phyloP scores from a whole-genome alignment of 2,329 filamentous ascomycete species.

The Chaetomium sp. region DNA sequence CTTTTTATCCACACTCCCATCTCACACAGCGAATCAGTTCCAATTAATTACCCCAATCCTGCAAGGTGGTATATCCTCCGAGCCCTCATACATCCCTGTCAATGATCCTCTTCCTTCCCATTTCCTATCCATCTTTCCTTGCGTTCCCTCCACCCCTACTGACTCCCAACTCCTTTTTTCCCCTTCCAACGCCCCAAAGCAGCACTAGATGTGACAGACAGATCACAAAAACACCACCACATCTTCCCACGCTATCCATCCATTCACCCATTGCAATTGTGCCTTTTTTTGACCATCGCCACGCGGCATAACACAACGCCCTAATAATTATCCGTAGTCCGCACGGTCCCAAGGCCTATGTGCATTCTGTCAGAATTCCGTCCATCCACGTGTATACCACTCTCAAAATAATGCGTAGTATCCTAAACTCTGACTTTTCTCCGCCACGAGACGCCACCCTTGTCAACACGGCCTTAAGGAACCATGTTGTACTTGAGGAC shows the following conservation, averaged over 20 bases:
- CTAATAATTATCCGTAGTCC: background rate
- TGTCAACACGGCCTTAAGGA: constrained; percentile 10
- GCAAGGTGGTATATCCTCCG: constrained; percentile 3
- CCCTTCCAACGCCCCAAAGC: background rate
- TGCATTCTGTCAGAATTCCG: background rate
- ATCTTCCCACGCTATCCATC: background rate
- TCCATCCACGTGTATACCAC: background rate
- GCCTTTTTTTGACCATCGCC: background rate
- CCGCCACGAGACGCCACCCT: too few relatives aligned
- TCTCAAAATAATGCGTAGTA: background rate
- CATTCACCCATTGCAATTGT: background rate
- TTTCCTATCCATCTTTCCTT: background rate
- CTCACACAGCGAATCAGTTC: background rate
- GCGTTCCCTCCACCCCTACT: background rate
- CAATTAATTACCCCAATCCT: background rate
- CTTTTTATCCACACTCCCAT: background rate
- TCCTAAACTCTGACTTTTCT: background rate
- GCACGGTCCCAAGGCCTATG: background rate
- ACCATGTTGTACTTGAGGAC: constrained; percentile 34
- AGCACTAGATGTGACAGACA: background rate
- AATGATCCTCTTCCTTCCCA: background rate
- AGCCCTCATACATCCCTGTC: background rate
- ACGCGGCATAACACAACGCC: background rate
- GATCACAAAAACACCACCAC: background rate
- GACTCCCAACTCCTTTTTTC: background rate